phyloP scores from a whole-genome alignment of 495 filamentous ascomycete genomes.

The Penicillium herquei region DNA sequence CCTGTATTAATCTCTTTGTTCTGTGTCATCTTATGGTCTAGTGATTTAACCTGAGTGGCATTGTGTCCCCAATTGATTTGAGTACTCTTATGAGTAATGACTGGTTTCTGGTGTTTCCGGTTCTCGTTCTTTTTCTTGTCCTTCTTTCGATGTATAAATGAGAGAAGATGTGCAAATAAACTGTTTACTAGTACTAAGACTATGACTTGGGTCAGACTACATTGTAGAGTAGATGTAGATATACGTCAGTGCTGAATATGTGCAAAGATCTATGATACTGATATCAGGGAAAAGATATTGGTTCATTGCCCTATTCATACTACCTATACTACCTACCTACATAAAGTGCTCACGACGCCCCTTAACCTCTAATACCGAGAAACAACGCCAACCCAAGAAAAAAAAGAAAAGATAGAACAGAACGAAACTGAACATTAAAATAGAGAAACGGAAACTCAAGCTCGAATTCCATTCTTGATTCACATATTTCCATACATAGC shows the following conservation, averaged over 20 bases:
- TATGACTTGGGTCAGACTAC: too few relatives aligned
- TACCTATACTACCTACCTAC: not conserved
- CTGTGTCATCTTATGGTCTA: constrained; percentile 15
- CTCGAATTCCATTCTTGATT: not conserved
- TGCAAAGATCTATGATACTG: too few relatives aligned
- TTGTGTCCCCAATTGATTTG: constrained; percentile 4
- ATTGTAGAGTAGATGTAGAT: too few relatives aligned
- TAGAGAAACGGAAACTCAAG: not conserved
- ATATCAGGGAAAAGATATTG: too few relatives aligned
- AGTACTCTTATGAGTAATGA: not conserved
- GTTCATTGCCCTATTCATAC: constrained; percentile 8
- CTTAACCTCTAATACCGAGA: not conserved
- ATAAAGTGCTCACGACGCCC: not conserved
- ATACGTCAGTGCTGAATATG: too few relatives aligned
- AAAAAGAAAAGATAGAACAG: not conserved
- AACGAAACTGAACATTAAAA: not conserved
- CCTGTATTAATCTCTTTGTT: constrained; percentile 26
- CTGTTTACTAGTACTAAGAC: not conserved
- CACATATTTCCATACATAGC: constrained; percentile 44
- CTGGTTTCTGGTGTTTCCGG: constrained; percentile 1
- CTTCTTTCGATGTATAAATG: constrained; percentile 19
- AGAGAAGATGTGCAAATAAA: constrained; percentile 23
- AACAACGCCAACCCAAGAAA: not conserved
- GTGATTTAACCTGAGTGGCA: not conserved
- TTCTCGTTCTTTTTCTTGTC: constrained; percentile 9